Conservation (phyloP, 148 eudicot species). For the Chenopodium album region DNA sequence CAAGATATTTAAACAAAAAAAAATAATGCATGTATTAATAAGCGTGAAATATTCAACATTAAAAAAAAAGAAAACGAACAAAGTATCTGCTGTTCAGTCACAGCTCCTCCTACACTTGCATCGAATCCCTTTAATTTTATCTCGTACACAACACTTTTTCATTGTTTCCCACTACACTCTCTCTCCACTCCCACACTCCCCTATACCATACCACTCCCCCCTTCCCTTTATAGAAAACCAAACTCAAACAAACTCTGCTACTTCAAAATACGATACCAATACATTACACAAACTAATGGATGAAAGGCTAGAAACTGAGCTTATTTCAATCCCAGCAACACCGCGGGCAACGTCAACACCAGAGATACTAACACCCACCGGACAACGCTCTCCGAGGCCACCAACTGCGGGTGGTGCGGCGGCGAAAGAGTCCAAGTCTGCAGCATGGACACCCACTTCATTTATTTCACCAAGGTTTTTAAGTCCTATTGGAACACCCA, state of each 20-base stretch:
- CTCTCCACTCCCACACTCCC: neutral
- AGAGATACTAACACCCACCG: slow-evolving; percentile 76
- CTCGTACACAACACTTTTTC: slow-evolving; percentile 11
- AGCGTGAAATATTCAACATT: too few relatives aligned
- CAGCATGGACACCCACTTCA: slow-evolving; percentile 84
- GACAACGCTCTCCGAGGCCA: slow-evolving; percentile 66
- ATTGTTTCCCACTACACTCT: neutral
- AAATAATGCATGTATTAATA: too few relatives aligned
- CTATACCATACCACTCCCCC: neutral
- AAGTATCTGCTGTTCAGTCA: too few relatives aligned
- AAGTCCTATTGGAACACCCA: slow-evolving; percentile 96
- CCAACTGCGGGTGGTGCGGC: slow-evolving; percentile 3
- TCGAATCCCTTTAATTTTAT: neutral
- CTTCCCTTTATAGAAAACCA: neutral
- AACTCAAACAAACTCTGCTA: neutral
- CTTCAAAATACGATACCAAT: neutral
- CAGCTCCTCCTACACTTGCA: neutral
- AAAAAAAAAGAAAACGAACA: too few relatives aligned
- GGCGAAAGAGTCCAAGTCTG: slow-evolving; percentile 29
- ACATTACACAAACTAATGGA: slow-evolving; percentile 44
- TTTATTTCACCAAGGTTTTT: slow-evolving; percentile 83
- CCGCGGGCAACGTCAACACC: slow-evolving; percentile 78
- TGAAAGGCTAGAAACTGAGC: slow-evolving; percentile 78
- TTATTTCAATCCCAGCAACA: slow-evolving; percentile 90
- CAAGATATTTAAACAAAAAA: too few relatives aligned